phyloP scores from a whole-genome alignment of 163 green algal species.

The Botryococcus braunii region DNA sequence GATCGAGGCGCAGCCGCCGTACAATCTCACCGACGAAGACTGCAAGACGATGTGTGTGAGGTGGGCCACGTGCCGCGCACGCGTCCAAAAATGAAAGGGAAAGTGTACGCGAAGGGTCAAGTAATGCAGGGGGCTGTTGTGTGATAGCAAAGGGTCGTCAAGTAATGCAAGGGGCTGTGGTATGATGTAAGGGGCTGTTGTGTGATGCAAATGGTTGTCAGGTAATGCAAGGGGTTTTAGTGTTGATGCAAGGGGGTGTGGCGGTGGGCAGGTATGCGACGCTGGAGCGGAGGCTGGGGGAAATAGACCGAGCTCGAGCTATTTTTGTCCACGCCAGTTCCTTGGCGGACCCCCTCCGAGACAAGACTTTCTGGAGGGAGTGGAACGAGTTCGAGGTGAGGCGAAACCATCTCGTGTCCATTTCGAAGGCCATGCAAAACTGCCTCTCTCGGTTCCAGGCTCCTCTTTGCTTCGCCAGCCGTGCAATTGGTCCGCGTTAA shows the following conservation, averaged over 20 bases:
- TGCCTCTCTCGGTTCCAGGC: too few species aligned
- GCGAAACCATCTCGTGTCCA: too few species aligned
- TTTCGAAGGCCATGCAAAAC: too few species aligned
- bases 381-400: slow-evolving; percentile 89
- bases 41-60: slow-evolving; percentile 68
- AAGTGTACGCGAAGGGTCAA: too few species aligned
- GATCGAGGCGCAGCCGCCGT: slow-evolving; percentile 67
- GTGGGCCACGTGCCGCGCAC: too few species aligned
- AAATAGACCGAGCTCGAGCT: slow-evolving; percentile 77
- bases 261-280: slow-evolving; percentile 48
- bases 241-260: not conserved
- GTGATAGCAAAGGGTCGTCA: too few species aligned
- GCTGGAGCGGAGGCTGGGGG: slow-evolving; percentile 84
- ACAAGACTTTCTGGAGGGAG: slow-evolving; percentile 69
- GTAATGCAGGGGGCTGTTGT: too few species aligned
- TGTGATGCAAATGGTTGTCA: not conserved
- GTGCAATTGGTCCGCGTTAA: too few species aligned
- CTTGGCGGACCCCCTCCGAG: slow-evolving; percentile 68
- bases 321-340: slow-evolving; percentile 79
- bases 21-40: slow-evolving; percentile 72
- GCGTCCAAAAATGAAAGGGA: too few species aligned
- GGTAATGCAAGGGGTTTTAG: not conserved
- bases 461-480: too few species aligned
- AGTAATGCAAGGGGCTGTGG: too few species aligned
- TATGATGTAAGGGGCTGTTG: not conserved